These are phyloP conservation scores for Boeremia exigua DNA, from an alignment of 2,329 filamentous ascomycete genomes.

Conservation along the genomic window DNA sequence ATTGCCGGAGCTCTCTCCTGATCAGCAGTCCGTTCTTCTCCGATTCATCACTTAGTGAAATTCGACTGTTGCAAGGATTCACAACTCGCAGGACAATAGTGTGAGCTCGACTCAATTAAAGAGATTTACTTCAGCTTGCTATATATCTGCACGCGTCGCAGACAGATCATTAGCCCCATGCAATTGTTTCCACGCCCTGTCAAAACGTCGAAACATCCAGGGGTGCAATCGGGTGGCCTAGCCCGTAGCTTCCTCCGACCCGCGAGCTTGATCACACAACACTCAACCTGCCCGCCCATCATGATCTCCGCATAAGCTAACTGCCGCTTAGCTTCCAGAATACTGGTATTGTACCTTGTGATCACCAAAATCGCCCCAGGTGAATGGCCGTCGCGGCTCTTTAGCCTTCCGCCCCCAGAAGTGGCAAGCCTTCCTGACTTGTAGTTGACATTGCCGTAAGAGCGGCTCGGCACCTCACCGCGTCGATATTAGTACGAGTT, in stretches of 20 bases:
- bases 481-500: constrained; percentile 7
- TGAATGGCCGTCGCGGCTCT: neutral
- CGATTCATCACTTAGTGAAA: no score
- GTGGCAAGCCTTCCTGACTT: constrained; percentile 10
- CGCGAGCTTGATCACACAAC: constrained; percentile 3
- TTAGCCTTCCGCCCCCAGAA: constrained; percentile 12
- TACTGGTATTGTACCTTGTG: neutral
- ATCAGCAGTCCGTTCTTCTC: no score
- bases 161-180: neutral
- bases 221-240: constrained; percentile 1
- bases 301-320: neutral
- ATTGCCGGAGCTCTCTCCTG: no score
- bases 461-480: constrained; percentile 6
- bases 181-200: constrained; percentile 1
- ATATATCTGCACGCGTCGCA: neutral
- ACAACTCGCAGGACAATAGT: neutral
- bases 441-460: neutral
- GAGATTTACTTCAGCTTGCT: neutral
- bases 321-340: neutral
- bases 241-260: neutral
- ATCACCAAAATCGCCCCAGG: neutral
- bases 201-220: neutral
- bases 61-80: no score
- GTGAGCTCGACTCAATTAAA: neutral
- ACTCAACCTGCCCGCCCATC: constrained; percentile 3